Evolutionary conservation across 306 rosid species (phyloP), one percentile per base, ranked within the genome.

Genomic region (Elaeagnus macrophylla): DNA sequence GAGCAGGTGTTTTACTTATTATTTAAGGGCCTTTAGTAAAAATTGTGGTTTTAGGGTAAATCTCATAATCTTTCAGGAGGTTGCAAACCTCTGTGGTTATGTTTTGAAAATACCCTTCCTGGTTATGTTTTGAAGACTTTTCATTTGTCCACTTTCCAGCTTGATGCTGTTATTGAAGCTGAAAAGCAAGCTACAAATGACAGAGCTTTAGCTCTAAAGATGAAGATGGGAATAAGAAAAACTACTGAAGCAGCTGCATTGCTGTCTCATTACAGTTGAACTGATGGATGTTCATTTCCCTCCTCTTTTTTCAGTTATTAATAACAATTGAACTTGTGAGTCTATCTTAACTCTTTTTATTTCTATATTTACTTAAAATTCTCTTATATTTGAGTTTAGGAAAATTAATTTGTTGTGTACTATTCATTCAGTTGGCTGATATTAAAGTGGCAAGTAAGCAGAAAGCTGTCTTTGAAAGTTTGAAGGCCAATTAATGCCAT

Each of bases 181-280:
- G 96, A 84, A 71, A 91, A 81, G 76, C 88, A 84, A 73, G 97
- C 97, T 60, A 94, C 95, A 76, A 91, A 84, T 75, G 95, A 91
- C 45, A 79, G 96, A 62, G 97, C 97, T 37, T 77, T 91, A 57
- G 87, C 94, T 8, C 71, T 91, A 48, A 91, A 80, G 88, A 91
- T 84, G 67, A 91, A 91, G 86, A 50, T 86, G 75, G 70, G 11
- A 93, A 44, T 96, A 91, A 69, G 97, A 86, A 78, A 94, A 91
- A 55, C 75, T 91, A 55, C 72, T 86, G 79, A 91, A 87, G 83
- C 94, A 91, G 80, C 96, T 91, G 40, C 95, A 86, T 54, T 67
- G 82, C 56, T 91, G 97, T 96, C 76, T 91, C 41, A 76, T 91
- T 44, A 91, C 86, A 70, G 97, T 86, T 56, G 97, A 91, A 77